Base-by-base conservation (phyloP, 345 rosid species). In the Populus simonii region DNA sequence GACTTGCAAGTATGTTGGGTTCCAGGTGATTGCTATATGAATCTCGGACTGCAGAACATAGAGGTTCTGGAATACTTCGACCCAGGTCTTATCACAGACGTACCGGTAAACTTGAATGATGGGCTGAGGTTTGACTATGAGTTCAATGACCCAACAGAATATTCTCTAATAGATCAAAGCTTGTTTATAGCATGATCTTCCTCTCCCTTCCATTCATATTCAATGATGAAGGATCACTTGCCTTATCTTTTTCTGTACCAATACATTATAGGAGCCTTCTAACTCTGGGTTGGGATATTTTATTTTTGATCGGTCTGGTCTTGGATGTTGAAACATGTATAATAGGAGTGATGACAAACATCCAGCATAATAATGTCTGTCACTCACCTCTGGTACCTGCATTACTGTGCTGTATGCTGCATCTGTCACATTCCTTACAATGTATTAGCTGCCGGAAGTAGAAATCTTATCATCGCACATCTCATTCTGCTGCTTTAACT, bases 121-220 rank as follows among this genome's bases (percentile, higher is more conserved):
- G 76, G 85, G 22, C 75, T 76, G 68, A 86, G 90, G 93, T 88
- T 85, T 73, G 97, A 89, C 77, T 86, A 84, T 20, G 96, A 89
- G 73, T 78, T 80, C 53, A 74, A 75, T 22, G 98, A 94, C 45
- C 89, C 89, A 69, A 79, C 91, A 11, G 97, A 93, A 68, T 88
- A 81, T 81, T 66, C 87, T 71, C 68, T 88, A 67, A 80, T 86
- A 62, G 93, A 89, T 80, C 91, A 89, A 77, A 87, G 95, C 78
- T 85, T 94, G 80, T 94, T 94, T 83, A 81, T 92, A 78, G 80
- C 85, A 75, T 91, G 84, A 90, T 73, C 81, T 80, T 80, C 80
- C 73, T 84, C 76, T 27, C 27, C 74, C 80, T 43, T 25, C 49
- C 45, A 1, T 16, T 17, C 67, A 53, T 73, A 33, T 65, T 76